A percentile compares a stretch with the other conserved stretches of the same genome.
Conservation (phyloP, 2,329 filamentous ascomycete genomes). For the Fonsecaea erecta region DNA sequence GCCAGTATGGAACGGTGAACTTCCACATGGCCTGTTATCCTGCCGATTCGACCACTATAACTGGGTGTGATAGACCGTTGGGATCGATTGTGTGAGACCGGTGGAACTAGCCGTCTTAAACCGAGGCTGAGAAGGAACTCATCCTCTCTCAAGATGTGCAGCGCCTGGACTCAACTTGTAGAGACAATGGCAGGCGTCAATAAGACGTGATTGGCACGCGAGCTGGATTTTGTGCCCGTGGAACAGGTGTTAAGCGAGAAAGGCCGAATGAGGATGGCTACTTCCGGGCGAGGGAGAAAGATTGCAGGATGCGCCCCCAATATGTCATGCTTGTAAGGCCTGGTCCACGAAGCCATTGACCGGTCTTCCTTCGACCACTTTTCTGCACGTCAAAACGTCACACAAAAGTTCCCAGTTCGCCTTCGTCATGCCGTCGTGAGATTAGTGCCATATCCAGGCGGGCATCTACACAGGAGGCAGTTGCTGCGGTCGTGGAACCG, state of each 20-base stretch:
- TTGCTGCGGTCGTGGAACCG: background rate
- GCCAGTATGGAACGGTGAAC: no score
- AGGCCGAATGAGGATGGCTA: background rate
- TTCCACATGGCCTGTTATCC: background rate
- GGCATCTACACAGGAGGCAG: background rate
- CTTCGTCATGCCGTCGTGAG: background rate
- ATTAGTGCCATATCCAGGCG: background rate
- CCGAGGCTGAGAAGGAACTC: background rate
- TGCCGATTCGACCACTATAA: background rate
- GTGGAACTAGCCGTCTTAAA: background rate
- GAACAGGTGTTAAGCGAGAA: slow-evolving; percentile 10
- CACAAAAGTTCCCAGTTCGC: slow-evolving; percentile 15
- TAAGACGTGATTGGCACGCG: background rate
- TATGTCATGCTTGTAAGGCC: background rate
- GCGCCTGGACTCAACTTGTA: background rate
- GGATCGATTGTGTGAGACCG: no score
- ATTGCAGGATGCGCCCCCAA: background rate
- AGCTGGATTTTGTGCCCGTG: background rate
- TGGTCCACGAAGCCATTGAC: slow-evolving; percentile 1
- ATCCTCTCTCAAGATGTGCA: background rate
- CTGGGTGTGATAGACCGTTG: no score
- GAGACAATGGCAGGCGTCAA: background rate
- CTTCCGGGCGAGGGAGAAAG: background rate
- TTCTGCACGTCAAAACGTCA: slow-evolving; percentile 9
- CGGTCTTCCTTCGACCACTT: slow-evolving; percentile 1